These are phyloP conservation scores for Globomyces pollinis-pini DNA, from an alignment of 192 early-diverging fungal species.

Conservation along the genomic window DNA sequence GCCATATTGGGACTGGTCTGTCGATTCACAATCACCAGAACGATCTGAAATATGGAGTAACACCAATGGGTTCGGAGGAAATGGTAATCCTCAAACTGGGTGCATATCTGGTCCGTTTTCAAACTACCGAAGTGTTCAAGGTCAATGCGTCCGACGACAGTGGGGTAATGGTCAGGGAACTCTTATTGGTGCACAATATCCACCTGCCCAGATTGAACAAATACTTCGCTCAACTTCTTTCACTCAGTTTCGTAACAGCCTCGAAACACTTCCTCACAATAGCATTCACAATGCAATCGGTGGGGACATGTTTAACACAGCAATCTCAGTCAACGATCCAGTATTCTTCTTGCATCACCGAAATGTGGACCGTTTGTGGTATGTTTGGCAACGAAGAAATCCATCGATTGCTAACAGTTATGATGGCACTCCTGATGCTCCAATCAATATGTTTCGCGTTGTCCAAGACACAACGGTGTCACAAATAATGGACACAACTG, in stretches of 20 bases:
- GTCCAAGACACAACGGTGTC: constrained; percentile 6
- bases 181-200: constrained; percentile 12
- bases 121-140: background rate
- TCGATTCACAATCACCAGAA: constrained; percentile 38
- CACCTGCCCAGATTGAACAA: constrained; percentile 13
- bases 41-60: constrained; percentile 10
- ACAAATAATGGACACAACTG: background rate
- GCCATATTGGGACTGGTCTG: constrained; percentile 63
- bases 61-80: background rate
- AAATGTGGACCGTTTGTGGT: constrained; percentile 41
- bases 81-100: background rate
- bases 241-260: background rate
- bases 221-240: background rate
- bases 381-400: constrained; percentile 20
- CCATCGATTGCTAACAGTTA: constrained; percentile 16
- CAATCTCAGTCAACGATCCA: constrained; percentile 23
- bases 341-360: constrained; percentile 40
- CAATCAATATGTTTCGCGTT: constrained; percentile 8
- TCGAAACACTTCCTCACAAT: constrained; percentile 8
- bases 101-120: background rate
- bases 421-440: constrained; percentile 7
- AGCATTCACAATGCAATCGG: constrained; percentile 18
- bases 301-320: constrained; percentile 17
- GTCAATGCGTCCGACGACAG: background rate
- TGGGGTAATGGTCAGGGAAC: background rate